Base-by-base conservation (phyloP, 2,329 filamentous ascomycete species). In the Trichoderma sp. region DNA sequence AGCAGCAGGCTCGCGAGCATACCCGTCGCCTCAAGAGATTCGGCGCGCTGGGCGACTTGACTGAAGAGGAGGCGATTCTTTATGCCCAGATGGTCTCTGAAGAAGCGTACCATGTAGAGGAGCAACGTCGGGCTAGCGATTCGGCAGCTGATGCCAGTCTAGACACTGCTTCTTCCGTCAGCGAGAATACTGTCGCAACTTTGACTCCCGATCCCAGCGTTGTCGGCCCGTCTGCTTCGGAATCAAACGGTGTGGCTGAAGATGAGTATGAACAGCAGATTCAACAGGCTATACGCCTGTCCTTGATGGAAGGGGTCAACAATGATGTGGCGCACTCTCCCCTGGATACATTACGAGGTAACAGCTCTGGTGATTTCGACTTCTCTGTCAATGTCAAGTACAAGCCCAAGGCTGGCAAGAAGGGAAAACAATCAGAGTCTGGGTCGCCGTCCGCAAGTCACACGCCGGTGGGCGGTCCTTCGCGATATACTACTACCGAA, bases 1-100 rank as follows among this genome's bases (percentile, higher is more conserved):
- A 90, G 36, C 87, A 89, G 57, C 88, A 89, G 50, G 85, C 86
- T 28, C 91, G 90, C 70, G 91, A 97, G 77, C 85, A 89, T 69
- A 87, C 90, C 17, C 90, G 90, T 28, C 85, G 98, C 30, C 91
- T 89, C 43, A 90, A 89, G 34, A 90, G 95, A 43, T 99, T 97
- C 77, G 93, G 94, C 39, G 80, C 80, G 0, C 82, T 98, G 1
- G 88, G 85, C 3, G 89, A 90, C 32, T 79, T 92, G 73, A 91
- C 85, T 2, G 90, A 92, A 74, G 89, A 91, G 75, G 90, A 92
- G 76, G 87, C 89, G 20, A 74, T 92, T 23, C 84, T 83, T 39
- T 92, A 92, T 75, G 90, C 89, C 0, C 88, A 90, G 77, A 88
- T 92, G 84, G 83, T 92, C 7, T 92, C 90, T 0, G 85, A 89